Base-by-base conservation (phyloP, 306 rosid genomes). In the Casuarina glauca region DNA sequence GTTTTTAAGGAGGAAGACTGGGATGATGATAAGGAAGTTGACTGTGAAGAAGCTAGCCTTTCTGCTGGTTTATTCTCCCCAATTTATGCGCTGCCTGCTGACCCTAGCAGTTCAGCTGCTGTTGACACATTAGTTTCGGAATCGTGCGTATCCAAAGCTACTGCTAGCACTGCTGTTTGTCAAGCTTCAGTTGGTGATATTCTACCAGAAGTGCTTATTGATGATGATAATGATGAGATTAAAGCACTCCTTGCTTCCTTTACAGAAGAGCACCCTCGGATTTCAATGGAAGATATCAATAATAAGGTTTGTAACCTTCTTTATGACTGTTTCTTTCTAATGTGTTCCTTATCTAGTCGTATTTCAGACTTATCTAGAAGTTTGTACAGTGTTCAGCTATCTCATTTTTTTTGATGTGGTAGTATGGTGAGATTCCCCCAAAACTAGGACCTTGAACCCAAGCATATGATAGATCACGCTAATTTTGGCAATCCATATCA, bases 1-100 rank as follows among this genome's bases (percentile, higher is more conserved):
- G 91, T 90, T 26, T 91, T 86, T 82, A 84, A 72, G 26, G 94
- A 91, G 77, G 89, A 89, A 63, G 90, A 90, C 8, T 93, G 97
- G 97, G 78, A 80, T 17, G 87, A 76, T 52, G 76, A 85, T 2
- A 90, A 88, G 70, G 90, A 74, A 69, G 83, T 74, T 20, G 82
- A 75, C 45, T 45, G 74, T 77, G 69, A 26, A 16, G 91, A 82
- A 66, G 52, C 78, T 35, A 42, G 45, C 67, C 79, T 72, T 66
- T 54, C 57, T 48, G 71, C 83, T 55, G 77, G 73, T 53, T 8
- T 53, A 6, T 51, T 81, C 67, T 55, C 68, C 32, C 70, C 66
- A 53, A 63, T 67, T 55, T 58, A 69, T 73, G 50, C 73, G 57
- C 71, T 57, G 54, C 76, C 80, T 57, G 46, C 10, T 48, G 19